These are phyloP conservation scores for Penicillium sp. DNA, from an alignment of 2,329 filamentous ascomycete genomes.

Conservation along the genomic window DNA sequence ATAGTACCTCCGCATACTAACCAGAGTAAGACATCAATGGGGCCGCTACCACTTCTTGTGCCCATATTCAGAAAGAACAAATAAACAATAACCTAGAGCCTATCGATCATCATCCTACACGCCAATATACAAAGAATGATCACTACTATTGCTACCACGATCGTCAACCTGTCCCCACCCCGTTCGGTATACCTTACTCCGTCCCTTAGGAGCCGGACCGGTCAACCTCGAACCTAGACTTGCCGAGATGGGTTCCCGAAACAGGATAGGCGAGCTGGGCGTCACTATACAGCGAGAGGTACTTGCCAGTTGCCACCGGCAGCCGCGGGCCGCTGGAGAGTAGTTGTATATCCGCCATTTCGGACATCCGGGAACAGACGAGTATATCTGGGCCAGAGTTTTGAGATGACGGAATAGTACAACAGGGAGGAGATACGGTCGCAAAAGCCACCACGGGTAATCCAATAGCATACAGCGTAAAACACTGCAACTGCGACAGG, in stretches of 20 bases:
- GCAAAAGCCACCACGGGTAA: background rate
- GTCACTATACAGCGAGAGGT: too few relatives aligned
- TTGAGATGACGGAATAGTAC: background rate
- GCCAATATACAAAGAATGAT: background rate
- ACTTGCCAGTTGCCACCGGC: background rate
- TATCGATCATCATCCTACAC: background rate
- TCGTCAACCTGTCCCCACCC: background rate
- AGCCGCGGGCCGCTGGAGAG: background rate
- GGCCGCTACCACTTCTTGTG: too few relatives aligned
- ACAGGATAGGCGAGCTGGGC: background rate
- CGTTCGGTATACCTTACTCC: background rate
- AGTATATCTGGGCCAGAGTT: background rate
- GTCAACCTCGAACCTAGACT: constrained; percentile 10
- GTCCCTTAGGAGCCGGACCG: constrained; percentile 16
- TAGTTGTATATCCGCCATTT: background rate
- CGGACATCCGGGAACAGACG: background rate
- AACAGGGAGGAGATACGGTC: background rate
- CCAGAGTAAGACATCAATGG: background rate
- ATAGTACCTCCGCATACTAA: background rate
- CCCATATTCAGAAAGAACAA: too few relatives aligned
- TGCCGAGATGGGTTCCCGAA: constrained; percentile 20
- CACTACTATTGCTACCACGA: background rate
- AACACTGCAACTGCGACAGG: background rate
- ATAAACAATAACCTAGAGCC: background rate
- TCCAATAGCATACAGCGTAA: background rate